Percentiles rank a stretch among this genome's conserved stretches.
These are phyloP conservation scores for Sarcodon sp. DNA, from an alignment of 768 basidiomycete genomes.

Conservation along the genomic window DNA sequence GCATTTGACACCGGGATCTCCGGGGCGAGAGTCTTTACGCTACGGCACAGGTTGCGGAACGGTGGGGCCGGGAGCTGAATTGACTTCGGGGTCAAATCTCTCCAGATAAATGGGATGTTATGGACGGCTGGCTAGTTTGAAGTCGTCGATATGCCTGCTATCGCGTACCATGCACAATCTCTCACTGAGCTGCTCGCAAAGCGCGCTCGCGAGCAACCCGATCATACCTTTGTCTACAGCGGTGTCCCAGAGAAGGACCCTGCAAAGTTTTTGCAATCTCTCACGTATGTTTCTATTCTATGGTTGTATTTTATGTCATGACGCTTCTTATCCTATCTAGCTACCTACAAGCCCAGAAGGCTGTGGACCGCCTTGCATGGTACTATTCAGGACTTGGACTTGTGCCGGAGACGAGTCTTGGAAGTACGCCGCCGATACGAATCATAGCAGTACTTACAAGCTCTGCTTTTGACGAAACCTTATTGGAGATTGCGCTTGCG, in stretches of 20 bases:
- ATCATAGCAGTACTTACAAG: conserved; percentile 25
- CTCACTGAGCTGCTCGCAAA: too few species aligned
- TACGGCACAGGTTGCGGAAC: too few species aligned
- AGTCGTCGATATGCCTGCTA: too few species aligned
- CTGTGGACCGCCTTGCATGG: conserved; percentile 14
- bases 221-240: too few species aligned
- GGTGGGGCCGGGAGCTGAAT: too few species aligned
- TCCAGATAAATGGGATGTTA: too few species aligned
- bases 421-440: conserved; percentile 17
- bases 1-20: too few species aligned
- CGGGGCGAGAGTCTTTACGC: too few species aligned
- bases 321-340: background rate
- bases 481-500: conserved; percentile 27
- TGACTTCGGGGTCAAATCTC: too few species aligned
- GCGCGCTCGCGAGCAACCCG: too few species aligned
- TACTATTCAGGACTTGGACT: conserved; percentile 16
- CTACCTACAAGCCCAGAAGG: conserved; percentile 3
- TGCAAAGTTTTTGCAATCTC: background rate
- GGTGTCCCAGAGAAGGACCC: background rate
- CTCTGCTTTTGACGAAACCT: conserved; percentile 25
- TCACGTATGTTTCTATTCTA: conserved; percentile 1
- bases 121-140: too few species aligned
- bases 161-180: too few species aligned
- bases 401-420: conserved; percentile 8
- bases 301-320: background rate